These are phyloP conservation scores for Calonectria multiphialidica DNA, from an alignment of 2,329 filamentous ascomycete genomes.

Conservation along the genomic window DNA sequence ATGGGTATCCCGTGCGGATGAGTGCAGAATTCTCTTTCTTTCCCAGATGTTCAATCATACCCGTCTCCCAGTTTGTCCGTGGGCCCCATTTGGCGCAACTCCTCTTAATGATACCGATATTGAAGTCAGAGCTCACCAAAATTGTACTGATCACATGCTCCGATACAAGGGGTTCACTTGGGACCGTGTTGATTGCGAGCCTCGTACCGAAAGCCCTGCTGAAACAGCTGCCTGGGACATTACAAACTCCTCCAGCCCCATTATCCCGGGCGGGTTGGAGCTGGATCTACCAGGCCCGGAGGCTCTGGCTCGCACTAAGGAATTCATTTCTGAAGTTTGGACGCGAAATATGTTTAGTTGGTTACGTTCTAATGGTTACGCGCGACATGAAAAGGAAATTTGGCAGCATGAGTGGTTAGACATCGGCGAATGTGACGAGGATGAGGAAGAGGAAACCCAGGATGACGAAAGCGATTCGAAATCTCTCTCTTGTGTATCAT, in stretches of 20 bases:
- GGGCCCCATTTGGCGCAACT: not conserved
- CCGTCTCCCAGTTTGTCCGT: not conserved
- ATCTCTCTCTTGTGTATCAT: not conserved
- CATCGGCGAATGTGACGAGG: not conserved
- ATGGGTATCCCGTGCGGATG: not conserved
- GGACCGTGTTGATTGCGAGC: not conserved
- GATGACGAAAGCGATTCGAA: not conserved
- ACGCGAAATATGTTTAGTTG: not conserved
- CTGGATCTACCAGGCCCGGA: not conserved
- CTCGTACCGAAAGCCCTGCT: not conserved
- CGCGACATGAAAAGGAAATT: not conserved
- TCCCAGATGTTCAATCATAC: not conserved
- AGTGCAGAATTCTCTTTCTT: constrained; percentile 1
- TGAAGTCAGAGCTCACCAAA: not conserved
- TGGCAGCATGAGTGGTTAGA: not conserved
- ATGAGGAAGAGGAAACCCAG: not conserved
- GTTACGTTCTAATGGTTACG: not conserved
- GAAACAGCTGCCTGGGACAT: no score
- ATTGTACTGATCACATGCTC: not conserved
- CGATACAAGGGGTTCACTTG: constrained; percentile 8
- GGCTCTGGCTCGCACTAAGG: not conserved
- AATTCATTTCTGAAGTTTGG: not conserved
- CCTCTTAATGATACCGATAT: not conserved
- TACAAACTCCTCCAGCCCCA: not conserved
- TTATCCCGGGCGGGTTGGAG: not conserved